Conservation (phyloP, 768 basidiomycete genomes). For the Boletus fagicola region DNA sequence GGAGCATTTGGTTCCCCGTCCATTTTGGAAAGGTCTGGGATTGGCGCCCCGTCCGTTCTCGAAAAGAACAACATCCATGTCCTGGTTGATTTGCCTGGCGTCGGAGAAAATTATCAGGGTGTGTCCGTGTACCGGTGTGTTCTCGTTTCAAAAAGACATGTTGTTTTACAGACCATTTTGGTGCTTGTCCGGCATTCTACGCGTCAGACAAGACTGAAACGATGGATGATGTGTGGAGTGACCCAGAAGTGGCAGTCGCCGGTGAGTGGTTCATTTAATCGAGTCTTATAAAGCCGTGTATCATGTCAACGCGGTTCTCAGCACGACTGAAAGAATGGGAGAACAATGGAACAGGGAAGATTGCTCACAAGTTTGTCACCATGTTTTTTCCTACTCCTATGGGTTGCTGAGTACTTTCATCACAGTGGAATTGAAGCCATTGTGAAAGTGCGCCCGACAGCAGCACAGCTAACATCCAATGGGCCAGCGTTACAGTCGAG, state of each 20-base stretch:
- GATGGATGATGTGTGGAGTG: constrained; percentile 45
- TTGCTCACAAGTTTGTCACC: constrained; percentile 51
- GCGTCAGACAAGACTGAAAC: constrained; percentile 46
- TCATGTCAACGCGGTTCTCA: constrained; percentile 5
- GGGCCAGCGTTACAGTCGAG: constrained; percentile 43
- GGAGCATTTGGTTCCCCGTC: constrained; percentile 57
- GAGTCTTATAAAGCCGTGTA: constrained; percentile 2
- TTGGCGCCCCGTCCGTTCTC: constrained; percentile 55
- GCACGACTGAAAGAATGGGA: constrained; percentile 34
- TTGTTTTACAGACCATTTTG: constrained; percentile 30
- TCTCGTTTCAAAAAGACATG: not conserved
- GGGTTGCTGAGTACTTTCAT: not conserved
- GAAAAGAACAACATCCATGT: constrained; percentile 44
- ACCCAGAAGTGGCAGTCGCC: constrained; percentile 35
- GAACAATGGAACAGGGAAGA: constrained; percentile 42
- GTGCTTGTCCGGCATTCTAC: constrained; percentile 32
- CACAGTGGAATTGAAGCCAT: constrained; percentile 52
- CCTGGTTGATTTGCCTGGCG: constrained; percentile 67
- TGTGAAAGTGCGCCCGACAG: constrained; percentile 51
- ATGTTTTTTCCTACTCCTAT: not conserved
- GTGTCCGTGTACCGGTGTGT: not conserved
- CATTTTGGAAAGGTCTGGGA: constrained; percentile 64
- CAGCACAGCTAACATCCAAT: constrained; percentile 47
- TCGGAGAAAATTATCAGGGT: constrained; percentile 70
- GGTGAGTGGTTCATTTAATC: constrained; percentile 31